Base-by-base conservation (phyloP, 106 monocot species). In the Dioscorea zingiberensis region DNA sequence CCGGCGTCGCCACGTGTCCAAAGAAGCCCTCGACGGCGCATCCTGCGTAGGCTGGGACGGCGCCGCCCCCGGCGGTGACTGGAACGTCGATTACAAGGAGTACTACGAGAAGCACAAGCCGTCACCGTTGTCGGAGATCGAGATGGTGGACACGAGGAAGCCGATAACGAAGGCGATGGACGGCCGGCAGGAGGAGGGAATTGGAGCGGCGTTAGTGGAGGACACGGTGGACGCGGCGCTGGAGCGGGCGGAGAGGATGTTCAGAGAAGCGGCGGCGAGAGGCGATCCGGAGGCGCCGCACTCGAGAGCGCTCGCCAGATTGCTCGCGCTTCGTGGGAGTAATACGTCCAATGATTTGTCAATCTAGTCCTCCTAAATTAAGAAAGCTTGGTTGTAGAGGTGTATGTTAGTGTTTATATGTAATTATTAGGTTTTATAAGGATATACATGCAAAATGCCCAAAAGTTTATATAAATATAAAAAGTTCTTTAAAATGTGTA, bases 21-120 rank as follows among this genome's bases (percentile, higher is more conserved):
- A 18, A 13, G 16, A 49, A 27, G 25, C 58, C 19, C 44, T 71
- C 13, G 74, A 77, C 2, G 81, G 58, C 2, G 80, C 67, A 32
- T 17, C 59, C 15, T 81, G 80, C 60, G 75, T 78, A 2, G 78
- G 83, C 2, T 63, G 29, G 25, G 77, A 85, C 65, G 74, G 77
- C 30, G 44, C 14, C 1, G 59, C 77, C 6, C 59, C 71, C 0
- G 21, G 11, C 44, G 21, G 24, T 0, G 23, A 70, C 19, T 8
- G 21, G 64, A 25, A 3, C 25, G 76, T 73, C 1, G 83, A 80
- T 7, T 54, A 70, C 66, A 70, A 45, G 62, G 75, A 76, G 44
- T 89, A 89, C 64, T 82, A 76, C 70, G 24, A 60, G 56, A 29
- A 67, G 21, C 85, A 74, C 71, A 89, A 82, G 79, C 76, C 89